Percentiles rank a stretch among this genome's conserved stretches.
phyloP scores from a whole-genome alignment of 1,139 yeast genomes.

The Geotrichum fermentans region DNA sequence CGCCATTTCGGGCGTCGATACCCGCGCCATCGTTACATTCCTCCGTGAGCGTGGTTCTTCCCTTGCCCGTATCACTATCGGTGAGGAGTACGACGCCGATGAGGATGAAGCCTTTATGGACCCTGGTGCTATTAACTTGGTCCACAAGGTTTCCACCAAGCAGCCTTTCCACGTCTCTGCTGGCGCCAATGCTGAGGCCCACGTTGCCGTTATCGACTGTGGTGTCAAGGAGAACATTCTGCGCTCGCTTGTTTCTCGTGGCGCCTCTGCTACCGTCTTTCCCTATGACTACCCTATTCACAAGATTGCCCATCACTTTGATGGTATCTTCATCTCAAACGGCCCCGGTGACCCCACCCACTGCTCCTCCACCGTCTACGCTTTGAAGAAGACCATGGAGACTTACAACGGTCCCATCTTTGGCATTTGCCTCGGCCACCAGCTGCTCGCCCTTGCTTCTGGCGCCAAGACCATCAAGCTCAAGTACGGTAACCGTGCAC shows the following conservation, averaged over 20 bases:
- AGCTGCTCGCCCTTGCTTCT: slow-evolving; percentile 85
- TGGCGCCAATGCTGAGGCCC: slow-evolving; percentile 50
- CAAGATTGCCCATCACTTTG: slow-evolving; percentile 85
- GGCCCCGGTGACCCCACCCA: slow-evolving; percentile 99
- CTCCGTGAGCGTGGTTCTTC: slow-evolving; percentile 95
- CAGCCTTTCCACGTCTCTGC: slow-evolving; percentile 85
- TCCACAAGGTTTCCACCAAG: slow-evolving; percentile 89
- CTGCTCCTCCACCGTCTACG: slow-evolving; percentile 73
- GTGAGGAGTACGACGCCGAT: slow-evolving; percentile 85
- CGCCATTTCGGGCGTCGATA: slow-evolving; percentile 94
- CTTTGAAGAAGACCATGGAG: slow-evolving; percentile 68
- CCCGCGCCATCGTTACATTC: slow-evolving; percentile 86
- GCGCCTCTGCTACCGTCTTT: slow-evolving; percentile 92
- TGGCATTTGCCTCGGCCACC: slow-evolving; percentile 97
- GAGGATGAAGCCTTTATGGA: slow-evolving; percentile 89
- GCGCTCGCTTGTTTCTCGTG: slow-evolving; percentile 88
- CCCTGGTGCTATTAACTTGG: slow-evolving; percentile 88
- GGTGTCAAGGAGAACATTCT: slow-evolving; percentile 97
- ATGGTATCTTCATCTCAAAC: slow-evolving; percentile 89
- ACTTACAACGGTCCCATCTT: slow-evolving; percentile 77
- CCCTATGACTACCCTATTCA: slow-evolving; percentile 93
- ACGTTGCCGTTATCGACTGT: slow-evolving; percentile 91
- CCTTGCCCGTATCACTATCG: slow-evolving; percentile 81
- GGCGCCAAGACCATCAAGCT: slow-evolving; percentile 91
- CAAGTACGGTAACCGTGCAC: slow-evolving; percentile 98